Conservation (phyloP, 192 early-diverging fungal genomes). For the Piromyces finnis region DNA sequence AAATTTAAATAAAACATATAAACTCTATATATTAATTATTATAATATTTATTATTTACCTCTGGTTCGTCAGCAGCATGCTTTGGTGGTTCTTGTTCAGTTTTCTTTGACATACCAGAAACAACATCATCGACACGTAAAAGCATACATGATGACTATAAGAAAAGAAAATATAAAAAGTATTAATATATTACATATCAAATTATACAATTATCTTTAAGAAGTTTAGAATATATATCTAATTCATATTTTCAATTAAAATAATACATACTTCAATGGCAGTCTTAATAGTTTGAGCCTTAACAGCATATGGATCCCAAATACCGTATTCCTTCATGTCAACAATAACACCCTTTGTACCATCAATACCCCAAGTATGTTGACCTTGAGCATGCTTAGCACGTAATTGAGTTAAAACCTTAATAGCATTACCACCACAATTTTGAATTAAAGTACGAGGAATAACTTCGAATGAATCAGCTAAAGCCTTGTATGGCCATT, state of each 20-base stretch:
- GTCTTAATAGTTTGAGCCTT: constrained; percentile 99
- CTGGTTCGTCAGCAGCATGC: background rate
- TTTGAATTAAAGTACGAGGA: constrained; percentile 94
- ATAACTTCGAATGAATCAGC: constrained; percentile 95
- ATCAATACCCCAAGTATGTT: constrained; percentile 87
- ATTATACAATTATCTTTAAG: no score
- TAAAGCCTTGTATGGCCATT: constrained; percentile 92
- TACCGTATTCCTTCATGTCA: constrained; percentile 93
- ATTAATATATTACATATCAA: background rate
- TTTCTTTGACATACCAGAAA: constrained; percentile 67
- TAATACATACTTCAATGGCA: constrained; percentile 57
- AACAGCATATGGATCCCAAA: constrained; percentile 99
- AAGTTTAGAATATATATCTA: no score
- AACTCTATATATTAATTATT: background rate
- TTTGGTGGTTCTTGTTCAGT: background rate
- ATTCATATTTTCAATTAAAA: no score
- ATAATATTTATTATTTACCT: background rate
- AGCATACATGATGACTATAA: constrained; percentile 55
- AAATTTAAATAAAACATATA: background rate
- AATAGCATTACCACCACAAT: constrained; percentile 98
- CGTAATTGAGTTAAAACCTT: constrained; percentile 81
- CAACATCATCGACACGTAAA: constrained; percentile 90
- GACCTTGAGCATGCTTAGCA: constrained; percentile 82
- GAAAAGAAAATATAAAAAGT: background rate
- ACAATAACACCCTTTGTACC: constrained; percentile 77